Percentiles rank a stretch among this genome's conserved stretches.
These are phyloP conservation scores for Tubosaeta brunneosetosa DNA, from an alignment of 768 basidiomycete genomes.

Conservation along the genomic window DNA sequence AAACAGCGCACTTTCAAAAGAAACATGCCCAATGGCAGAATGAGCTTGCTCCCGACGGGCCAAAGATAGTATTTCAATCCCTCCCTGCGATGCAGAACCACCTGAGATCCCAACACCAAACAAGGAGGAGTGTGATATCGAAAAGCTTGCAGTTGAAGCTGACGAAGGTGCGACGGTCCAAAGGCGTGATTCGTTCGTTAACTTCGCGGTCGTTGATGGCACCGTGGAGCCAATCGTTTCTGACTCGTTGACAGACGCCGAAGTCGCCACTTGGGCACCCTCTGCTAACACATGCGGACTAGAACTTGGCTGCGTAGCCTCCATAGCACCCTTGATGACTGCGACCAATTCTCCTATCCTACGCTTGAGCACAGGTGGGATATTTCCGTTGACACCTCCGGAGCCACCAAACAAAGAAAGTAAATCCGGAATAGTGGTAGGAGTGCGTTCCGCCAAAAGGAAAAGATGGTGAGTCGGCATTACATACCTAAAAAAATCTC, in stretches of 20 bases:
- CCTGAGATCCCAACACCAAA: constrained; percentile 12
- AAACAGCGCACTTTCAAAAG: constrained; percentile 37
- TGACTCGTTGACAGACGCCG: not conserved
- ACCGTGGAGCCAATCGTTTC: constrained; percentile 6
- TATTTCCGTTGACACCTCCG: constrained; percentile 25
- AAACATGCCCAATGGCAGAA: constrained; percentile 36
- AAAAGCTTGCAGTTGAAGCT: not conserved
- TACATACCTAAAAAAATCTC: constrained; percentile 49
- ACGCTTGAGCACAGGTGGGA: constrained; percentile 60
- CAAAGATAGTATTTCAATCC: not conserved
- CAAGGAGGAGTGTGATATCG: constrained; percentile 25
- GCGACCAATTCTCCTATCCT: constrained; percentile 61
- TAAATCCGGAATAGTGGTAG: constrained; percentile 59
- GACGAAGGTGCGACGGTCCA: constrained; percentile 11
- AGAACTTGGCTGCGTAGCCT: constrained; percentile 8
- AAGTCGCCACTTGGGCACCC: not conserved
- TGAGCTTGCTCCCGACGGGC: not conserved
- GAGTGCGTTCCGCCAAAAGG: constrained; percentile 64
- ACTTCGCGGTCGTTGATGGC: not conserved
- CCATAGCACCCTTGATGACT: constrained; percentile 50
- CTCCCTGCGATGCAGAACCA: constrained; percentile 1
- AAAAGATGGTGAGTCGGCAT: constrained; percentile 74
- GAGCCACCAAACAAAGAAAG: constrained; percentile 48
- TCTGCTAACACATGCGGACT: not conserved
- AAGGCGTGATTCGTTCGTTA: constrained; percentile 16